phyloP scores from a whole-genome alignment of 805 yeast genomes.

The Saturnispora sekii region DNA sequence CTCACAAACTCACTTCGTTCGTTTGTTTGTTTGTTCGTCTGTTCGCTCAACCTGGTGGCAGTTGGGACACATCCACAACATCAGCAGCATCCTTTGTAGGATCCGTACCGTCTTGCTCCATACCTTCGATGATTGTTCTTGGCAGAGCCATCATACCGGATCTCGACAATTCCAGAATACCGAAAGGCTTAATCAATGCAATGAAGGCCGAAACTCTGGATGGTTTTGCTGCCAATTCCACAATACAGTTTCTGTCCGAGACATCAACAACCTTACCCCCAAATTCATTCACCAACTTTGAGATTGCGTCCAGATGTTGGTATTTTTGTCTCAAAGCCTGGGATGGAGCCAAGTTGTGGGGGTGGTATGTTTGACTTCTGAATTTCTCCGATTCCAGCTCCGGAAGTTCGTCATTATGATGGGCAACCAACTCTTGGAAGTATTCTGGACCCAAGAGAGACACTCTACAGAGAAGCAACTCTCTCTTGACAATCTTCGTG shows the following conservation, averaged over 20 bases:
- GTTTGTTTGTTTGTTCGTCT: neutral
- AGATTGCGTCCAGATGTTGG: conserved; percentile 75
- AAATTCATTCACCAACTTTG: conserved; percentile 71
- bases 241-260: conserved; percentile 85
- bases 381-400: conserved; percentile 35
- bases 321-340: conserved; percentile 94
- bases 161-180: conserved; percentile 91
- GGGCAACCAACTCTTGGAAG: conserved; percentile 87
- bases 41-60: conserved; percentile 82
- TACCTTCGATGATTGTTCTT: conserved; percentile 74
- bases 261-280: conserved; percentile 92
- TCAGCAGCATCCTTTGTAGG: conserved; percentile 49
- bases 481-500: conserved; percentile 84
- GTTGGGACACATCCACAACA: conserved; percentile 75
- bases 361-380: conserved; percentile 55
- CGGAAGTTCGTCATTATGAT: conserved; percentile 47
- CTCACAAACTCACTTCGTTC: too few relatives aligned
- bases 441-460: conserved; percentile 96
- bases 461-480: conserved; percentile 82
- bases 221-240: conserved; percentile 92
- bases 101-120: conserved; percentile 37
- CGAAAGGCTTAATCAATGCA: conserved; percentile 88
- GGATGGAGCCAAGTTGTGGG: conserved; percentile 79
- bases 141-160: conserved; percentile 99
- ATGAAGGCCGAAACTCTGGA: conserved; percentile 79